Evolutionary conservation across 2,329 filamentous ascomycete species (phyloP), one percentile per base, ranked within the genome.

Genomic region (Trichoderma cornu-damae): DNA sequence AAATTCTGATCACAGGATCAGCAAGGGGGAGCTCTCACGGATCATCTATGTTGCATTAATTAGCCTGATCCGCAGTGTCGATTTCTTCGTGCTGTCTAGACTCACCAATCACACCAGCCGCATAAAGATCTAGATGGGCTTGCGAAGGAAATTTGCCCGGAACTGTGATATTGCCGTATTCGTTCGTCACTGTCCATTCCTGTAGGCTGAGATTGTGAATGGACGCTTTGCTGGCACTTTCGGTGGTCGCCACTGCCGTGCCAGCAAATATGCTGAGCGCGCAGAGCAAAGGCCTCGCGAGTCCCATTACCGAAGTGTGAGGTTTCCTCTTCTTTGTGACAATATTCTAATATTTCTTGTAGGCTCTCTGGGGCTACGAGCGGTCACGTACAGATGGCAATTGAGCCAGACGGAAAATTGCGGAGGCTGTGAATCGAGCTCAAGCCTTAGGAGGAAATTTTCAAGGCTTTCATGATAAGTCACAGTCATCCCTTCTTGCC

Each of bases 91-190:
- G 8, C 4, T 26, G 28, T 8, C 4, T 44, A 11, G 30, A 57
- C 57, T 57, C 28, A 59, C 74, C 75, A 61, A 84, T 84, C 3
- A 82, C 73, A 6, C 77, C 69, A 20, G 77, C 77, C 22, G 75
- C 74, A 40, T 74, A 75, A 1, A 86, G 71, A 64, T 86, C 82
- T 12, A 86, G 67, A 67, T 86, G 82, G 1, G 75, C 81, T 50
- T 85, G 80, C 0, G 80, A 83, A 2, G 83, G 82, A 3, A 84
- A 72, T 20, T 72, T 72, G 2, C 75, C 83, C 0, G 80, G 77
- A 1, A 84, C 77, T 0, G 61, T 61, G 18, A 63, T 63, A 34
- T 61, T 62, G 46, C 56, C 54, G 52, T 59, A 35, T 6, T 59
- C 57, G 16, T 59, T 59, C 2, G 57, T 59, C 16, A 59, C 57